phyloP scores from a whole-genome alignment of 345 rosid genomes.

The Fremontodendron californicum region DNA sequence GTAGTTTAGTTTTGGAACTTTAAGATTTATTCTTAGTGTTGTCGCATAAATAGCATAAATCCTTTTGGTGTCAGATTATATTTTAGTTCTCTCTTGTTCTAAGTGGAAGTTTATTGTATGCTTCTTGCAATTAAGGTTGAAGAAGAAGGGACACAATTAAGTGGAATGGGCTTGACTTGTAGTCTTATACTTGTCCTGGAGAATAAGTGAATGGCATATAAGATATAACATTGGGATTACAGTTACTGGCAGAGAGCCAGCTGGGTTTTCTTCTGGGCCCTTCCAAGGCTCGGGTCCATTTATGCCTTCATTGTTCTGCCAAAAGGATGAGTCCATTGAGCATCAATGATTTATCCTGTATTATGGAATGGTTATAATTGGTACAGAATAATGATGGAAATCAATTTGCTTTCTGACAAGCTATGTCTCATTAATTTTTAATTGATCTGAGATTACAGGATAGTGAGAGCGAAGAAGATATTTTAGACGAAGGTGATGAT shows the following conservation, averaged over 20 bases:
- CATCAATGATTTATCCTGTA: not conserved
- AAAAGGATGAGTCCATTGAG: not conserved
- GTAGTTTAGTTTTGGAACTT: too few species aligned
- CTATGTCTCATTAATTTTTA: not conserved
- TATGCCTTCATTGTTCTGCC: not conserved
- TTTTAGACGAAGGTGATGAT: constrained; percentile 72
- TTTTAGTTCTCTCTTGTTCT: not conserved
- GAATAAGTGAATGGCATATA: not conserved
- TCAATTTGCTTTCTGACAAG: not conserved
- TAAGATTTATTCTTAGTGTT: too few species aligned
- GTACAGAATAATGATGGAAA: not conserved
- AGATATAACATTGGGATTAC: not conserved
- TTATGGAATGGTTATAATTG: not conserved
- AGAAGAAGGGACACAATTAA: not conserved
- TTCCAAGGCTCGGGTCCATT: not conserved
- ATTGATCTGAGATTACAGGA: constrained; percentile 43
- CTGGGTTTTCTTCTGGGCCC: not conserved
- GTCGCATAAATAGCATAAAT: too few species aligned
- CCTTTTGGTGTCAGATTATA: too few species aligned
- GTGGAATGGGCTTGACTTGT: not conserved
- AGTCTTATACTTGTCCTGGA: not conserved
- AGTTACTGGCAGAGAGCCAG: not conserved
- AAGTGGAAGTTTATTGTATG: not conserved
- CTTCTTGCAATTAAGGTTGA: not conserved
- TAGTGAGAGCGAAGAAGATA: constrained; percentile 78